These are phyloP conservation scores for Rhodocollybia butyracea DNA, from an alignment of 768 basidiomycete genomes.

Conservation along the genomic window DNA sequence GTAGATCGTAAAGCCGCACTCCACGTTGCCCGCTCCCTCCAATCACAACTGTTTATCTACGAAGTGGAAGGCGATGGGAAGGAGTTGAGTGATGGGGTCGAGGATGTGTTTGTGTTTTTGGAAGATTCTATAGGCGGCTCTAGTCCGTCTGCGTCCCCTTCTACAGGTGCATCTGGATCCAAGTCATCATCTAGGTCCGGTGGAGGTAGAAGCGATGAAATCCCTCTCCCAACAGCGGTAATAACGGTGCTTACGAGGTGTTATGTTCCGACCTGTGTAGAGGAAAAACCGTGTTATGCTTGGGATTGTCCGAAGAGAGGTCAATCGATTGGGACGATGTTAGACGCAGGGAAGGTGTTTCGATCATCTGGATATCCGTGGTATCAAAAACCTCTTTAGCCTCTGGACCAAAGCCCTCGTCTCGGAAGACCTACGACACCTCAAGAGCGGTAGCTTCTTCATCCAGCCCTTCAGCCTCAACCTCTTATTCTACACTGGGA, in stretches of 20 bases:
- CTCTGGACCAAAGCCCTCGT: too few relatives aligned
- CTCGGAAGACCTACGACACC: too few relatives aligned
- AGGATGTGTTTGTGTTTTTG: conserved; percentile 91
- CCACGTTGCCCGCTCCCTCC: conserved; percentile 85
- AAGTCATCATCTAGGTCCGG: not conserved
- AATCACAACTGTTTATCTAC: conserved; percentile 92
- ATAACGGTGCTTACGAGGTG: conserved; percentile 88
- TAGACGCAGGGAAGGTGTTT: conserved; percentile 24
- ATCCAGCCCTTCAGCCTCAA: too few relatives aligned
- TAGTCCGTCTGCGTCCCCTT: conserved; percentile 20
- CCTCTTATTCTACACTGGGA: too few relatives aligned
- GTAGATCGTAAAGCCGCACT: conserved; percentile 77
- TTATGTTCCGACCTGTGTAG: conserved; percentile 83
- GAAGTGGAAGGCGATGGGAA: conserved; percentile 94
- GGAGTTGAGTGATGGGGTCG: conserved; percentile 82
- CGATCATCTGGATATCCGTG: conserved; percentile 24
- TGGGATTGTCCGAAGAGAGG: conserved; percentile 73
- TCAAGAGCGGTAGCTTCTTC: too few relatives aligned
- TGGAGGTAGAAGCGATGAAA: conserved; percentile 47
- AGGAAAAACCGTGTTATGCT: conserved; percentile 79
- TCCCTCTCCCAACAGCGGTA: conserved; percentile 74
- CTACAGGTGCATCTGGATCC: not conserved
- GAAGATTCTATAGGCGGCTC: conserved; percentile 61
- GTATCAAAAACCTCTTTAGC: too few relatives aligned
- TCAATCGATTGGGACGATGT: conserved; percentile 21